Evolutionary conservation across 2,329 filamentous ascomycete genomes (phyloP).

Genomic region (Ophiocordyceps robertsii): DNA sequence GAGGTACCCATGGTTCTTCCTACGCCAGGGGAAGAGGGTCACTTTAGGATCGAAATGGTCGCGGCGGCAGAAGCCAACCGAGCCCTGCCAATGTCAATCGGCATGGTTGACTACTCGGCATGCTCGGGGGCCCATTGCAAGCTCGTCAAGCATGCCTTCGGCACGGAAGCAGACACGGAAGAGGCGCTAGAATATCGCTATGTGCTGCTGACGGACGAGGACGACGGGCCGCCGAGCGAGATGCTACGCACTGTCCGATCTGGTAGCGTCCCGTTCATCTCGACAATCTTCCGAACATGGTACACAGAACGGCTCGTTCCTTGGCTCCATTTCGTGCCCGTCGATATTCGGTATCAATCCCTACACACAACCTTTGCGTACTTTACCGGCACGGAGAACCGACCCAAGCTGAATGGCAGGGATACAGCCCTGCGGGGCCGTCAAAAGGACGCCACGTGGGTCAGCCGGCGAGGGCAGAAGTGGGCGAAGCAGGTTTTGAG

Average conservation of each 20-base stretch:
- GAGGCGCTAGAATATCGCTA: slow-evolving; percentile 53
- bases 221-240: slow-evolving; percentile 46
- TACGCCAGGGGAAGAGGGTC: slow-evolving; percentile 15
- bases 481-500: slow-evolving; percentile 53
- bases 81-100: slow-evolving; percentile 40
- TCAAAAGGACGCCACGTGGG: slow-evolving; percentile 42
- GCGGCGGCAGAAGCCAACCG: slow-evolving; percentile 38
- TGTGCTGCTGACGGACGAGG: slow-evolving; percentile 59
- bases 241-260: slow-evolving; percentile 55
- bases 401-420: slow-evolving; percentile 28
- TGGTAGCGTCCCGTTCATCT: slow-evolving; percentile 54
- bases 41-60: slow-evolving; percentile 43
- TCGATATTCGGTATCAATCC: slow-evolving; percentile 60
- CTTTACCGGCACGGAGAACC: slow-evolving; percentile 45
- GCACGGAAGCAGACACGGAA: slow-evolving; percentile 20
- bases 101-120: slow-evolving; percentile 42
- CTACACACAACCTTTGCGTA: slow-evolving; percentile 64
- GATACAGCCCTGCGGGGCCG: slow-evolving; percentile 34
- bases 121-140: slow-evolving; percentile 34
- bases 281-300: slow-evolving; percentile 66
- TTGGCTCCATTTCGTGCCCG: slow-evolving; percentile 71
- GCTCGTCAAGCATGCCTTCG: slow-evolving; percentile 16
- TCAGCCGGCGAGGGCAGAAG: slow-evolving; percentile 49
- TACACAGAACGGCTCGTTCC: slow-evolving; percentile 59
- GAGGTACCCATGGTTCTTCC: slow-evolving; percentile 44